phyloP scores from a whole-genome alignment of 2,329 filamentous ascomycete species.

The Penicillium sp. region DNA sequence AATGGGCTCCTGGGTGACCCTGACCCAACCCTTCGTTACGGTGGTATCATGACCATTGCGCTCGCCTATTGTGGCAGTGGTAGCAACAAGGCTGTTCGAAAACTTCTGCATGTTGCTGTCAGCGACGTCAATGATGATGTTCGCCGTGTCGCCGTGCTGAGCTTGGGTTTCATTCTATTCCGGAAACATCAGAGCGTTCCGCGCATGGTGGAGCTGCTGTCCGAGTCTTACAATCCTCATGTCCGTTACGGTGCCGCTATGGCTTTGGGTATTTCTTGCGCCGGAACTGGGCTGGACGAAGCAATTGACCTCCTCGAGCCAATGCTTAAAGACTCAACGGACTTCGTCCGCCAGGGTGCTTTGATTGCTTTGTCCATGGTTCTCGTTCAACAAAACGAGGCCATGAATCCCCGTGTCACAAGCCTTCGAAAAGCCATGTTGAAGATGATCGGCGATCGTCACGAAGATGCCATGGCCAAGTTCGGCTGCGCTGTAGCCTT shows the following conservation, averaged over 20 bases:
- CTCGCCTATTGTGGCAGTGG: constrained; percentile 94
- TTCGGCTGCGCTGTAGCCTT: constrained; percentile 91
- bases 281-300: constrained; percentile 90
- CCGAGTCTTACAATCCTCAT: constrained; percentile 98
- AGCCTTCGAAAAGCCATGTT: constrained; percentile 86
- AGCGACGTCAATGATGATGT: constrained; percentile 98
- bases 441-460: constrained; percentile 89
- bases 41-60: constrained; percentile 97
- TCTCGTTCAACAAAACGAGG: constrained; percentile 97
- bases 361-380: constrained; percentile 95
- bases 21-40: constrained; percentile 88
- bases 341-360: constrained; percentile 95
- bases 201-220: constrained; percentile 95
- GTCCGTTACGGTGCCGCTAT: constrained; percentile 97
- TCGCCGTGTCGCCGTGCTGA: constrained; percentile 92
- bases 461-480: constrained; percentile 99
- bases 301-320: constrained; percentile 94
- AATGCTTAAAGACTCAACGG: constrained; percentile 98
- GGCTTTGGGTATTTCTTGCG: constrained; percentile 96
- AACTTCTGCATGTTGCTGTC: constrained; percentile 89
- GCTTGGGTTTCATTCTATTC: constrained; percentile 96
- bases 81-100: constrained; percentile 97
- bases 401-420: constrained; percentile 94
- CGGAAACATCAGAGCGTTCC: constrained; percentile 94
- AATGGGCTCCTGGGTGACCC: constrained; percentile 89